Evolutionary conservation across 2,329 filamentous ascomycete species (phyloP).

Genomic region (Pyrenochaeta sp.): DNA sequence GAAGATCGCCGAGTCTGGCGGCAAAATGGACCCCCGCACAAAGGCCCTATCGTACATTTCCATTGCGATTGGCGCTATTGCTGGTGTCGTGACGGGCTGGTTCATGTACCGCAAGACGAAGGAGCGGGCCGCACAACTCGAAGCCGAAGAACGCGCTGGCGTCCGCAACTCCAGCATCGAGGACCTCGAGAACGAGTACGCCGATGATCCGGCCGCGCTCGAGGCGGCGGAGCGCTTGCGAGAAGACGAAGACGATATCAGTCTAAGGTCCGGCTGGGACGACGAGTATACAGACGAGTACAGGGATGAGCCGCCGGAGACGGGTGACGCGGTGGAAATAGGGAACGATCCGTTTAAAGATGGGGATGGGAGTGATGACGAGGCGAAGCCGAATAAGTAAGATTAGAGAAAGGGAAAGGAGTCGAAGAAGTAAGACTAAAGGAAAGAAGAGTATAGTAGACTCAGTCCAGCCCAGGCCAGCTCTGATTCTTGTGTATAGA

Average conservation of each 20-base stretch:
- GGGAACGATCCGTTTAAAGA: slow-evolving; percentile 54
- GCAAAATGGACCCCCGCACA: slow-evolving; percentile 79
- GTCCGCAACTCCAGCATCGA: slow-evolving; percentile 41
- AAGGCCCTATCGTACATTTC: slow-evolving; percentile 84
- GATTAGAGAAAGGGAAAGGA: background rate
- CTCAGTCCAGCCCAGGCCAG: background rate
- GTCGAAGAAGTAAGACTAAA: too few species aligned
- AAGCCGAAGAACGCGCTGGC: slow-evolving; percentile 54
- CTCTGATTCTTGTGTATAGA: too few species aligned
- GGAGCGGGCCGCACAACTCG: slow-evolving; percentile 57
- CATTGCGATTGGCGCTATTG: slow-evolving; percentile 73
- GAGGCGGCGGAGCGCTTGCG: slow-evolving; percentile 49
- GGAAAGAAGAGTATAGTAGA: too few species aligned
- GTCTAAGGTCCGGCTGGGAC: slow-evolving; percentile 58
- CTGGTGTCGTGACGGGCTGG: slow-evolving; percentile 79
- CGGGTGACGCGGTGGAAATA: slow-evolving; percentile 50
- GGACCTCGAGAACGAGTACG: slow-evolving; percentile 50
- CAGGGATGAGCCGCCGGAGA: slow-evolving; percentile 51
- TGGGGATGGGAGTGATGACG: slow-evolving; percentile 47
- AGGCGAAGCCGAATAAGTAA: slow-evolving; percentile 12
- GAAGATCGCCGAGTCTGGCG: slow-evolving; percentile 80
- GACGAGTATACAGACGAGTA: slow-evolving; percentile 52
- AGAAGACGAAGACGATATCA: slow-evolving; percentile 62
- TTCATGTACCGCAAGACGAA: slow-evolving; percentile 77
- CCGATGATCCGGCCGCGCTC: slow-evolving; percentile 55